A percentile compares a stretch with the other conserved stretches of the same genome.
Conservation (phyloP, 768 basidiomycete genomes). For the Auriscalpium microsporum region DNA sequence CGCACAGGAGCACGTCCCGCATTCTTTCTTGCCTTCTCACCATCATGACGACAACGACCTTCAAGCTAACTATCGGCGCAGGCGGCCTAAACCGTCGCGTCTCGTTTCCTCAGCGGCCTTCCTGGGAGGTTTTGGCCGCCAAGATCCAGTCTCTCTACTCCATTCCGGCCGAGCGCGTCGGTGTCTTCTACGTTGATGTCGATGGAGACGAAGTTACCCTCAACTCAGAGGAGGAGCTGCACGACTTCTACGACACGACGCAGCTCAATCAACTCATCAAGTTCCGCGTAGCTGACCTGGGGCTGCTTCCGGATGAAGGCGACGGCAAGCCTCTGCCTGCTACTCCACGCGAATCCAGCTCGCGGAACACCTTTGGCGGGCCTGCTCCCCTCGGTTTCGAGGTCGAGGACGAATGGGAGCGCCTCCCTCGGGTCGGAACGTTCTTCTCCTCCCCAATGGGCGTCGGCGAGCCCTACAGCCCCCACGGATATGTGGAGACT, state of each 20-base stretch:
- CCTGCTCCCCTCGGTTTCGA: conserved; percentile 39
- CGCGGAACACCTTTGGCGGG: conserved; percentile 55
- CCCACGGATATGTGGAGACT: conserved; percentile 60
- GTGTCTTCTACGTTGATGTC: conserved; percentile 61
- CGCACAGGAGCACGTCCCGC: background rate
- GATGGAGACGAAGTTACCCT: conserved; percentile 75
- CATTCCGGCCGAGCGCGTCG: conserved; percentile 51
- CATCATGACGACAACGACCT: conserved; percentile 41
- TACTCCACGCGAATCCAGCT: conserved; percentile 25
- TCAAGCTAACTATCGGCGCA: conserved; percentile 50
- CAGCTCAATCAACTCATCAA: conserved; percentile 33
- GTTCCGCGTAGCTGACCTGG: conserved; percentile 56
- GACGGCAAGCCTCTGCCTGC: conserved; percentile 24
- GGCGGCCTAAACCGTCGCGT: conserved; percentile 50
- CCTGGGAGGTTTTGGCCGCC: conserved; percentile 48
- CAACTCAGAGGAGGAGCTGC: conserved; percentile 69
- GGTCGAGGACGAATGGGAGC: conserved; percentile 58
- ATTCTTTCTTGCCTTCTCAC: conserved; percentile 14
- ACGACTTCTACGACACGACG: conserved; percentile 49
- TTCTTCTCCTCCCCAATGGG: conserved; percentile 24
- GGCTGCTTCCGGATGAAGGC: conserved; percentile 24
- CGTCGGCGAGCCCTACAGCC: conserved; percentile 26
- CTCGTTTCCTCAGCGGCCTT: conserved; percentile 41
- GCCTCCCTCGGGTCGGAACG: conserved; percentile 37
- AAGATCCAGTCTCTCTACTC: conserved; percentile 47